phyloP scores from a whole-genome alignment of 768 basidiomycete species.

The Amanita muscaria region DNA sequence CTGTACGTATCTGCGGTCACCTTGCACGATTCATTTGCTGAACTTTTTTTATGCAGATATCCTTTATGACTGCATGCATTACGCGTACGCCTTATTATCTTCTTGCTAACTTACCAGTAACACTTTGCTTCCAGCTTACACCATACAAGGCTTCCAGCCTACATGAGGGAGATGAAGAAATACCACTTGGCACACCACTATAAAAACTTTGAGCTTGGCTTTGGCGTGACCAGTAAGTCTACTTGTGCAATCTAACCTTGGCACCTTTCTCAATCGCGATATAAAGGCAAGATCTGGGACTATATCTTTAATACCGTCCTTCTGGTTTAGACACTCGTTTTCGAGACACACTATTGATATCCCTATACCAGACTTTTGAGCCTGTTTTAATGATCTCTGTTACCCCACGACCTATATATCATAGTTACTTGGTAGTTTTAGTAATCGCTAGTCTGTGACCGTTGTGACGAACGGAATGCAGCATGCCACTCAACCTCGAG shows the following conservation, averaged over 20 bases:
- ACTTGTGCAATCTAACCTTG: not conserved
- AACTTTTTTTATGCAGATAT: conserved; percentile 41
- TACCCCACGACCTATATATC: no score
- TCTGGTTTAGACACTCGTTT: conserved; percentile 49
- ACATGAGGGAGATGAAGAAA: conserved; percentile 89
- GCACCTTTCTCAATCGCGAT: not conserved
- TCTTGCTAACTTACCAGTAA: conserved; percentile 5
- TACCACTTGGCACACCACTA: conserved; percentile 98
- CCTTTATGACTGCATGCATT: conserved; percentile 87
- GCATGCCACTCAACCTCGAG: conserved; percentile 58
- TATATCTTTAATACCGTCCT: conserved; percentile 80
- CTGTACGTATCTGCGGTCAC: conserved; percentile 40
- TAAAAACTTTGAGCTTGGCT: conserved; percentile 96
- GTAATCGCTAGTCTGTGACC: no score
- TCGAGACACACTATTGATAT: no score
- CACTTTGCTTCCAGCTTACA: conserved; percentile 45
- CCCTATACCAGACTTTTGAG: no score
- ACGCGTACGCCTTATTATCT: conserved; percentile 49
- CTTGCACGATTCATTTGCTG: not conserved
- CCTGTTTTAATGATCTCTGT: no score
- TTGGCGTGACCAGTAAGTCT: conserved; percentile 83
- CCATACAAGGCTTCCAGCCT: conserved; percentile 78
- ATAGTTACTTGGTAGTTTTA: no score
- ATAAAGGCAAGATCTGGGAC: conserved; percentile 87
- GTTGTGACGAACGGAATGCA: not conserved